These are phyloP conservation scores for Lithohypha guttulata DNA, from an alignment of 2,329 filamentous ascomycete genomes.

Conservation along the genomic window DNA sequence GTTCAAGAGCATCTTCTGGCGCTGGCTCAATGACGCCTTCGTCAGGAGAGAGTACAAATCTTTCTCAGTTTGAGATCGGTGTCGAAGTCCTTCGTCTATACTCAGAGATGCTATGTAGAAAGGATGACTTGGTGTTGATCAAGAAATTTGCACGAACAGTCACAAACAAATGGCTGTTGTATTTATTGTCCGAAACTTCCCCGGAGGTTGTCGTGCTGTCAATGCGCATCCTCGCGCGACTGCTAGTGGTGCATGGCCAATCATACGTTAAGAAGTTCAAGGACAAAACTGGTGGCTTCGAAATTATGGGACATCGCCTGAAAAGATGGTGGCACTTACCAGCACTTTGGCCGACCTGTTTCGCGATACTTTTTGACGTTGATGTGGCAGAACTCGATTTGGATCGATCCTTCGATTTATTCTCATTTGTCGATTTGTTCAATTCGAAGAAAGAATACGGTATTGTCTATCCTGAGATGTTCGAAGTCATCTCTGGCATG, in stretches of 20 bases:
- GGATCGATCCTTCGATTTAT: slow-evolving; percentile 61
- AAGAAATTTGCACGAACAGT: slow-evolving; percentile 87
- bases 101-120: slow-evolving; percentile 64
- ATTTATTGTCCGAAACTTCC: slow-evolving; percentile 79
- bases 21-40: slow-evolving; percentile 24
- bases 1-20: slow-evolving; percentile 18
- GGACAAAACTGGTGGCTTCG: slow-evolving; percentile 77
- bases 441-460: slow-evolving; percentile 43
- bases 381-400: slow-evolving; percentile 68
- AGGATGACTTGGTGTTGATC: slow-evolving; percentile 56
- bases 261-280: slow-evolving; percentile 77
- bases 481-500: slow-evolving; percentile 76
- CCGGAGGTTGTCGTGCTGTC: slow-evolving; percentile 71
- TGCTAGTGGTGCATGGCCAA: slow-evolving; percentile 72
- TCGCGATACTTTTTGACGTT: slow-evolving; percentile 76
- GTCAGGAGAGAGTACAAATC: slow-evolving; percentile 20
- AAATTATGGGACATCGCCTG: slow-evolving; percentile 69
- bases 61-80: slow-evolving; percentile 59
- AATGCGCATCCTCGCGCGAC: slow-evolving; percentile 68
- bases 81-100: slow-evolving; percentile 67
- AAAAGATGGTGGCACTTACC: slow-evolving; percentile 83
- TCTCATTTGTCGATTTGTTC: slow-evolving; percentile 64
- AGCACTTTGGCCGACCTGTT: slow-evolving; percentile 74
- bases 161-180: slow-evolving; percentile 93
- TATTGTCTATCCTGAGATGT: slow-evolving; percentile 64